These are phyloP conservation scores for Drechslera avenae DNA, from an alignment of 2,329 filamentous ascomycete species.

Conservation along the genomic window DNA sequence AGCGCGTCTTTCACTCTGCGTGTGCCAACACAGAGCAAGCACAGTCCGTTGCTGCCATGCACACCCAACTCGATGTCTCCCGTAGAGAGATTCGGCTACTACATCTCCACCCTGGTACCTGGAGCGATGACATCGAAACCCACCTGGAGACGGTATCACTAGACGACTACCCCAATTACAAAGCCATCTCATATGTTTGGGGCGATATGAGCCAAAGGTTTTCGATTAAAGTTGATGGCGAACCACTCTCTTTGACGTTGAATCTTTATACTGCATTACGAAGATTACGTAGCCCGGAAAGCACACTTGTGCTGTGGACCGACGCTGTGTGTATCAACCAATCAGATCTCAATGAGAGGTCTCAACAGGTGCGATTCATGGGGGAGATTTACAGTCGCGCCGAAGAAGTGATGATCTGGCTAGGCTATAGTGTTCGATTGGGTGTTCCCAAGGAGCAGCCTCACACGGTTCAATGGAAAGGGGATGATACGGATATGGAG, in stretches of 20 bases:
- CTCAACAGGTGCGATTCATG: slow-evolving; percentile 15
- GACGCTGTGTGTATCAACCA: slow-evolving; percentile 26
- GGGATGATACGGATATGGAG: background rate
- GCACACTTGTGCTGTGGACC: background rate
- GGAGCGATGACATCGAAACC: background rate
- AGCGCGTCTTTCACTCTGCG: no score
- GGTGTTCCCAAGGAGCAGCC: background rate
- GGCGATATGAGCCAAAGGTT: background rate
- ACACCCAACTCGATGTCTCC: background rate
- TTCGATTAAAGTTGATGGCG: background rate
- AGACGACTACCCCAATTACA: slow-evolving; percentile 2
- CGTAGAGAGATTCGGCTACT: slow-evolving; percentile 7
- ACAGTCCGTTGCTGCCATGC: background rate
- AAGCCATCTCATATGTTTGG: slow-evolving; percentile 11
- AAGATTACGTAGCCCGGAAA: background rate
- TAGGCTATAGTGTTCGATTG: background rate
- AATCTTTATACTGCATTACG: slow-evolving; percentile 2
- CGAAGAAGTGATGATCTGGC: slow-evolving; percentile 1
- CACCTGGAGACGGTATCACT: background rate
- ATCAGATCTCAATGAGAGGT: slow-evolving; percentile 6
- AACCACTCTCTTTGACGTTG: background rate
- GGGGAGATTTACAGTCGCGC: slow-evolving; percentile 14
- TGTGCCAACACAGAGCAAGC: background rate
- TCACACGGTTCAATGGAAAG: background rate
- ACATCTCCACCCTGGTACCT: background rate